phyloP scores from a whole-genome alignment of 495 filamentous ascomycete genomes.

The Talaromyces adpressus region DNA sequence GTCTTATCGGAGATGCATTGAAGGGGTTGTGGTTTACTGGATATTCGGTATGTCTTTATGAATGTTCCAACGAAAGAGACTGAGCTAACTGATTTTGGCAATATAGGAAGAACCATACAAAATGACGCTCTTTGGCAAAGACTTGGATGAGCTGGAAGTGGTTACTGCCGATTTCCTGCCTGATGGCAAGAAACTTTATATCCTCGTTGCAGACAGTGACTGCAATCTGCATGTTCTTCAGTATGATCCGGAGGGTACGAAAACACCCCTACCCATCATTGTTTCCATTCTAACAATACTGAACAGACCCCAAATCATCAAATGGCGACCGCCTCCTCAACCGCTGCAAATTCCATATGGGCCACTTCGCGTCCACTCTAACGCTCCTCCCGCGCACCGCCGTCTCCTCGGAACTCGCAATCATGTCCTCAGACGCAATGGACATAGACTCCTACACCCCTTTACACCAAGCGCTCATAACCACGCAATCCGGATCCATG shows the following conservation, averaged over 20 bases:
- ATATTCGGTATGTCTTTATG: conserved; percentile 55
- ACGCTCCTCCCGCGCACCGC: conserved; percentile 65
- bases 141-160: conserved; percentile 66
- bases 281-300: not conserved
- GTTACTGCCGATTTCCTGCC: conserved; percentile 83
- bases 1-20: conserved; percentile 76
- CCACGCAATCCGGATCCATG: conserved; percentile 66
- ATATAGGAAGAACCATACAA: conserved; percentile 79
- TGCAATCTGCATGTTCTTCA: conserved; percentile 81
- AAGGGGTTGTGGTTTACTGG: conserved; percentile 95
- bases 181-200: conserved; percentile 71
- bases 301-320: conserved; percentile 81
- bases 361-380: conserved; percentile 65
- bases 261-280: not conserved
- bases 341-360: conserved; percentile 79
- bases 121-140: conserved; percentile 90
- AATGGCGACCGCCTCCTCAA: conserved; percentile 82
- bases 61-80: not conserved
- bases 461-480: conserved; percentile 57
- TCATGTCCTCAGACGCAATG: conserved; percentile 31
- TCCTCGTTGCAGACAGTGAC: conserved; percentile 78
- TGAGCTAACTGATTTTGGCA: not conserved
- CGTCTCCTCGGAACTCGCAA: conserved; percentile 32
- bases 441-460: conserved; percentile 19
- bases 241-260: conserved; percentile 84